Base-by-base conservation (phyloP, 768 basidiomycete genomes). In the Lyophyllum shimeji region DNA sequence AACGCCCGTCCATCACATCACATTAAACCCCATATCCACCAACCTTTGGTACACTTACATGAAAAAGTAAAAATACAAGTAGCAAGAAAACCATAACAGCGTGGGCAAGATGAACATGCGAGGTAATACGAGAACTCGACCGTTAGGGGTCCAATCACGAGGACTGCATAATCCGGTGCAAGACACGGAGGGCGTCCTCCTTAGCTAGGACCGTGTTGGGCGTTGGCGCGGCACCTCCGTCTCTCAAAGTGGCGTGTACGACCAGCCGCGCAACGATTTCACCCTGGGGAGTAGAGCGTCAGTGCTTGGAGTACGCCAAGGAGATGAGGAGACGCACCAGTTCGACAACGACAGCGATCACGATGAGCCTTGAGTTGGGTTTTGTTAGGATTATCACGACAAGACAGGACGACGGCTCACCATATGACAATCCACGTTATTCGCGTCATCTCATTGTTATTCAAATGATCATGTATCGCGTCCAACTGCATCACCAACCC, bases 401-500 rank as follows among this genome's bases (percentile, higher is more conserved):
- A 24, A 49, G 55, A 46, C 42, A 7, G 44, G 64, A 48, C 21
- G 58, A 60, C n/a, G 57, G 15, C 71, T 39, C 65, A 80, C 70
- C 80, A 81, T 53, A 79, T 80, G 49, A 76, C 68, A 25, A 76
- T 74, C 76, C 71, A 76, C 45, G 95, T 97, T 64, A 96, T 94
- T 23, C 93, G 81, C 56, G 90, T 88, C 89, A 95, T 95, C 11
- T 90, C 91, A 46, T 80, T 84, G 59, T 90, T 89, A 64, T 96
- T 96, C 50, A 97, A 71, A 65, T 96, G 93, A 61, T 96, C 93
- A 63, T 97, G 95, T 60, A 97, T 95, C 43, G 90, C 89, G 61
- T 93, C 90, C 58, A 95, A 77, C 92, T 95, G 57, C n/a, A n/a
- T n/a, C n/a, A n/a, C n/a, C n/a, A n/a, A n/a, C n/a, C n/a, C n/a